Conservation (phyloP, 768 basidiomycete genomes). For the Rhodotorula diobovata region DNA sequence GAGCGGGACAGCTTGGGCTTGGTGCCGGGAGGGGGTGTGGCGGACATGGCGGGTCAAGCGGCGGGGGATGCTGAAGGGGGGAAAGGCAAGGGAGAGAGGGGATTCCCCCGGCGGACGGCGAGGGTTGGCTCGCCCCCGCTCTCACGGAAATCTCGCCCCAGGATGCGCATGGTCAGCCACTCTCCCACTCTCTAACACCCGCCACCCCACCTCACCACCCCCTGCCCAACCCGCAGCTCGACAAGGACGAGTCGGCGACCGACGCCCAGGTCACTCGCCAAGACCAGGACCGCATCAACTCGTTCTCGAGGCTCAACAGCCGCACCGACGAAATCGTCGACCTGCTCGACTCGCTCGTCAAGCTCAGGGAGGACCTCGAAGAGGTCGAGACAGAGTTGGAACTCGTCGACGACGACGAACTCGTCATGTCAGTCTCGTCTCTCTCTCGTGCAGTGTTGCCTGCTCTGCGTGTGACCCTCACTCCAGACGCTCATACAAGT, state of each 20-base stretch:
- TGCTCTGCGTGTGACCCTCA: no score
- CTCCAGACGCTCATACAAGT: background rate
- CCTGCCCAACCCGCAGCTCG: slow-evolving; percentile 4
- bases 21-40: no score
- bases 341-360: slow-evolving; percentile 45
- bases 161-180: slow-evolving; percentile 3
- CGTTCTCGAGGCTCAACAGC: slow-evolving; percentile 49
- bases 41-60: background rate
- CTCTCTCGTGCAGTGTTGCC: background rate
- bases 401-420: slow-evolving; percentile 48
- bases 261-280: slow-evolving; percentile 32
- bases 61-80: background rate
- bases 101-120: no score
- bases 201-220: background rate
- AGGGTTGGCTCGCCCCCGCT: no score
- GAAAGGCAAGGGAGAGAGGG: background rate
- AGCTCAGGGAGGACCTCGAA: slow-evolving; percentile 49
- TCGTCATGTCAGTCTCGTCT: slow-evolving; percentile 41
- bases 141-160: no score
- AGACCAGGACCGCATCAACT: slow-evolving; percentile 50
- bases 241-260: background rate
- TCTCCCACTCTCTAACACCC: background rate
- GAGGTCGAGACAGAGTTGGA: slow-evolving; percentile 50
- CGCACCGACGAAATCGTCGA: slow-evolving; percentile 48
- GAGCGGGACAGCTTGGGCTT: background rate